A percentile compares a stretch with the other conserved stretches of the same genome.
phyloP scores from a whole-genome alignment of 768 basidiomycete species.

The Pleurotus ostreatus region DNA sequence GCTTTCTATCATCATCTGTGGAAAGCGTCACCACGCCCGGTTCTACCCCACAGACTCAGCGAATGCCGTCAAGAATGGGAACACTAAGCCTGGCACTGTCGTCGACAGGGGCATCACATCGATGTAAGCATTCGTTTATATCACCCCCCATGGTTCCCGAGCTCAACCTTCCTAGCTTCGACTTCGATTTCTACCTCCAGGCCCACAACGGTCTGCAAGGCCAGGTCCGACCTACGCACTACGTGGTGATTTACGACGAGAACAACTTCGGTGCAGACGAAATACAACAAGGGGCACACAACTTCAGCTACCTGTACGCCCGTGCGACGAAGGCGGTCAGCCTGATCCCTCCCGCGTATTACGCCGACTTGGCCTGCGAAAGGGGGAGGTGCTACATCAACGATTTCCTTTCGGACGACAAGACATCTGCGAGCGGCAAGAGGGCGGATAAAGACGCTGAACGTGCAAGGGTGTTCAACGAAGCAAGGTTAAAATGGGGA shows the following conservation, averaged over 20 bases:
- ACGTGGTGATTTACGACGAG: slow-evolving; percentile 79
- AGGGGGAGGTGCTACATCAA: slow-evolving; percentile 74
- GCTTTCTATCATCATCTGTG: slow-evolving; percentile 75
- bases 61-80: slow-evolving; percentile 61
- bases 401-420: slow-evolving; percentile 55
- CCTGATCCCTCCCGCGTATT: slow-evolving; percentile 75
- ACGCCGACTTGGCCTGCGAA: slow-evolving; percentile 81
- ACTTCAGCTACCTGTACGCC: slow-evolving; percentile 70
- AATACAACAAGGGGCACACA: slow-evolving; percentile 69
- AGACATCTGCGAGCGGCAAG: slow-evolving; percentile 30
- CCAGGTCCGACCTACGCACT: slow-evolving; percentile 69
- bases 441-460: slow-evolving; percentile 34
- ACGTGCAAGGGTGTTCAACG: slow-evolving; percentile 33
- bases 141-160: neutral
- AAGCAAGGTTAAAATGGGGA: slow-evolving; percentile 49
- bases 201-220: slow-evolving; percentile 76
- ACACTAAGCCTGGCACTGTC: slow-evolving; percentile 76
- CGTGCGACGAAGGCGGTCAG: slow-evolving; percentile 84
- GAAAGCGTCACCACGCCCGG: slow-evolving; percentile 29
- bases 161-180: slow-evolving; percentile 36
- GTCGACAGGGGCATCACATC: slow-evolving; percentile 77
- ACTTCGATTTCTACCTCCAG: slow-evolving; percentile 68
- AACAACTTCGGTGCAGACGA: slow-evolving; percentile 62
- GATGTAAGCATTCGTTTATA: slow-evolving; percentile 35
- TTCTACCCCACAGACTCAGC: slow-evolving; percentile 52